phyloP scores from a whole-genome alignment of 257 asterid species.

The Lantana camara region DNA sequence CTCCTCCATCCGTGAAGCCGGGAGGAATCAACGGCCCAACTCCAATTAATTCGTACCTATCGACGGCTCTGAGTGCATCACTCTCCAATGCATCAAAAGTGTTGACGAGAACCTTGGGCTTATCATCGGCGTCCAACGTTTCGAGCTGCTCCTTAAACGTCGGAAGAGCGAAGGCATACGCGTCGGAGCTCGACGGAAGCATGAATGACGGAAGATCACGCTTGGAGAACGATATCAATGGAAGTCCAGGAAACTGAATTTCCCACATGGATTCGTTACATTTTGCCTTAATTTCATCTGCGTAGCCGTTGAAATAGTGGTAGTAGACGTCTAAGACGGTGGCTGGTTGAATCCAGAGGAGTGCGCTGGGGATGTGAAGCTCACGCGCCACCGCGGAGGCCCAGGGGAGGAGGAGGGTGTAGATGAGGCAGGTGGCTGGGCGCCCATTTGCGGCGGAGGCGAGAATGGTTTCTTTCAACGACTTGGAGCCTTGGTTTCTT shows the following conservation, averaged over 20 bases:
- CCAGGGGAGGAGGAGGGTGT: constrained; percentile 63
- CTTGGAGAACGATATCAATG: constrained; percentile 30
- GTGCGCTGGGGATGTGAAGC: constrained; percentile 45
- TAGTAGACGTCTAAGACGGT: constrained; percentile 52
- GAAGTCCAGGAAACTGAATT: constrained; percentile 51
- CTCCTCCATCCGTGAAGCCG: constrained; percentile 34
- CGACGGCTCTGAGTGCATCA: constrained; percentile 36
- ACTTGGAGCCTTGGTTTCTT: constrained; percentile 35
- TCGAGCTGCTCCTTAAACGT: constrained; percentile 50
- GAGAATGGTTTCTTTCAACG: constrained; percentile 28
- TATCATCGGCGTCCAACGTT: constrained; percentile 28
- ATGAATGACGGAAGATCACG: constrained; percentile 61
- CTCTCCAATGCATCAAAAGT: constrained; percentile 48
- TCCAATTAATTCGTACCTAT: constrained; percentile 31
- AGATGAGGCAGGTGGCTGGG: constrained; percentile 50
- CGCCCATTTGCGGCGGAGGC: constrained; percentile 30
- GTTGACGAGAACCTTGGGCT: constrained; percentile 52
- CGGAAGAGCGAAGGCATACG: constrained; percentile 24
- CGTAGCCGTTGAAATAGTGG: constrained; percentile 52
- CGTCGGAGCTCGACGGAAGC: constrained; percentile 24
- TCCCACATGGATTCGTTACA: constrained; percentile 9
- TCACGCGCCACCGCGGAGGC: constrained; percentile 55
- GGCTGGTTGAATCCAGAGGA: constrained; percentile 76
- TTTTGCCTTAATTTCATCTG: constrained; percentile 23
- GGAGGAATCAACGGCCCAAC: constrained; percentile 66